Conservation (phyloP, 1,284 basidiomycete species). For the Cryptococcus jaspeensis region DNA sequence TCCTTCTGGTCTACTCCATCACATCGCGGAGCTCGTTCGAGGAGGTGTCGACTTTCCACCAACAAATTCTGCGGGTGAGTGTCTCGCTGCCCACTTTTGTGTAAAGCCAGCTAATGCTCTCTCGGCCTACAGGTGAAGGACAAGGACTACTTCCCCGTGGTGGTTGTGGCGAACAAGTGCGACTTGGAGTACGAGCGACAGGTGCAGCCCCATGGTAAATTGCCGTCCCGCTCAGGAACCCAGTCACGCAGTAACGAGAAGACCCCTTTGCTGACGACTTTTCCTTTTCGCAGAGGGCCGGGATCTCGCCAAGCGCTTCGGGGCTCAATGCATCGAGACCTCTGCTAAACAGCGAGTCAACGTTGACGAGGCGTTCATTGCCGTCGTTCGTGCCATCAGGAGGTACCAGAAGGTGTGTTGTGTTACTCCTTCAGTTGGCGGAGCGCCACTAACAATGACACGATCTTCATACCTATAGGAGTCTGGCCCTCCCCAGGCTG, state of each 20-base stretch:
- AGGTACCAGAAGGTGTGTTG: slow-evolving; percentile 84
- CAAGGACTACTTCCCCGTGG: slow-evolving; percentile 95
- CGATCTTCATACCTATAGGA: slow-evolving; percentile 23
- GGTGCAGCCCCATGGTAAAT: slow-evolving; percentile 89
- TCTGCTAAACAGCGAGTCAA: slow-evolving; percentile 98
- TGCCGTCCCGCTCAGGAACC: too few relatives aligned
- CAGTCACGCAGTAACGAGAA: neutral
- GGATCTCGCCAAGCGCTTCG: slow-evolving; percentile 93
- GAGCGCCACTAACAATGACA: neutral
- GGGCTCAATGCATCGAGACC: slow-evolving; percentile 96
- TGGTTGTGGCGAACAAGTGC: slow-evolving; percentile 98
- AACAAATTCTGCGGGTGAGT: slow-evolving; percentile 81
- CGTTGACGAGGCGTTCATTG: slow-evolving; percentile 97
- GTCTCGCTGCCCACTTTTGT: neutral
- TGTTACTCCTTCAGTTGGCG: too few relatives aligned
- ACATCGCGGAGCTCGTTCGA: slow-evolving; percentile 97
- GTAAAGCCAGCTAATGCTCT: neutral
- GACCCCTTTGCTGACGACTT: neutral
- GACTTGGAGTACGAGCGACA: slow-evolving; percentile 98
- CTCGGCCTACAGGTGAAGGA: slow-evolving; percentile 67
- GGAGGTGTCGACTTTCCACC: slow-evolving; percentile 95
- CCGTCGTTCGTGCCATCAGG: slow-evolving; percentile 93
- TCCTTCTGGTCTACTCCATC: slow-evolving; percentile 98
- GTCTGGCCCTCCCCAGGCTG: slow-evolving; percentile 38
- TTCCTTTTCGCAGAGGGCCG: slow-evolving; percentile 74